Conservation (phyloP, 805 yeast species). For the Brettanomyces nanus region DNA sequence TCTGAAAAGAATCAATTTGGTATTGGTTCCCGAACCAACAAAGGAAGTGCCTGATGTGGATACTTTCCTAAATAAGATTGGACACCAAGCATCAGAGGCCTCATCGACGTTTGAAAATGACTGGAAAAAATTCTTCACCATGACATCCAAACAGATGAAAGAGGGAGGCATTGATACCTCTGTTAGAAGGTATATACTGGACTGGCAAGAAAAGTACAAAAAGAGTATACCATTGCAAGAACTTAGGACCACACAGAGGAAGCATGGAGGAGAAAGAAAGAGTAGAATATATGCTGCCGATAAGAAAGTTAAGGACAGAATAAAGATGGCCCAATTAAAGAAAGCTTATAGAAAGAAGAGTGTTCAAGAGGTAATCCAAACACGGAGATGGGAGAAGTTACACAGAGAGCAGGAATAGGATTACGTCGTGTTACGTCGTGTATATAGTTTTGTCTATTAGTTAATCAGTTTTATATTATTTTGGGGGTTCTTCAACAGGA, state of each 20-base stretch:
- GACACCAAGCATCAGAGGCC: constrained; percentile 65
- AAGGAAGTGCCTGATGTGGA: constrained; percentile 55
- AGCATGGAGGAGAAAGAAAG: constrained; percentile 86
- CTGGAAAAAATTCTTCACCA: constrained; percentile 60
- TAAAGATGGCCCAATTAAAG: constrained; percentile 24
- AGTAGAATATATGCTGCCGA: constrained; percentile 59
- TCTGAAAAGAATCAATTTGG: constrained; percentile 1
- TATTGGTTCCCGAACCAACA: constrained; percentile 42
- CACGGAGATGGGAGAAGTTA: constrained; percentile 17
- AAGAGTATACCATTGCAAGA: constrained; percentile 46
- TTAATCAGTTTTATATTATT: constrained; percentile 1
- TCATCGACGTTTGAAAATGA: constrained; percentile 57
- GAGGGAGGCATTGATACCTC: constrained; percentile 68
- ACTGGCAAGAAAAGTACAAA: constrained; percentile 63
- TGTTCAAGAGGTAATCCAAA: constrained; percentile 10
- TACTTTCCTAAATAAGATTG: constrained; percentile 69
- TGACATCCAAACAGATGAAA: constrained; percentile 51
- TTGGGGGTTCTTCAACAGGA: not conserved
- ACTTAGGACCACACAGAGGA: constrained; percentile 52
- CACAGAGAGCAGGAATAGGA: constrained; percentile 9
- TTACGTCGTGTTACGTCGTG: constrained; percentile 4
- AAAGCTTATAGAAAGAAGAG: constrained; percentile 17
- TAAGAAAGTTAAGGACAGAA: constrained; percentile 46
- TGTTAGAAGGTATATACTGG: constrained; percentile 63
- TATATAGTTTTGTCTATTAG: not conserved